Conservation (phyloP, 2,329 filamentous ascomycete species). For the Alternaria conjuncta region DNA sequence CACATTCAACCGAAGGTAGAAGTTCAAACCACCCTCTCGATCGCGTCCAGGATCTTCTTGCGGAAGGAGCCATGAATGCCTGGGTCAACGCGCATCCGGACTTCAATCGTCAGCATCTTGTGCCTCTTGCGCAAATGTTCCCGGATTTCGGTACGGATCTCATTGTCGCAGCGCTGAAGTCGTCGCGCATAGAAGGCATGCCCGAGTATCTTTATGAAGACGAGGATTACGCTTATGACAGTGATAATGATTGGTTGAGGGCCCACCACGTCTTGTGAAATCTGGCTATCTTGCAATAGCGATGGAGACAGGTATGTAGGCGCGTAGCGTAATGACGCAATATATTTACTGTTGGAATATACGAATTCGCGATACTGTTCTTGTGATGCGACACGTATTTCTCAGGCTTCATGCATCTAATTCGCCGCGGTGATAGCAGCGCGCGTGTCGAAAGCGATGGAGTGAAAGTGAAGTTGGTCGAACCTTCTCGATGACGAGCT, state of each 20-base stretch:
- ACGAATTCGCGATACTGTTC: background rate
- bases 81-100: background rate
- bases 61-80: background rate
- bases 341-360: background rate
- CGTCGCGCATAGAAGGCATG: background rate
- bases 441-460: background rate
- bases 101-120: background rate
- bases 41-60: background rate
- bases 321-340: background rate
- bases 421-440: too few species aligned
- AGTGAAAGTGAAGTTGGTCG: conserved; percentile 25
- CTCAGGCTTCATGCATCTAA: background rate
- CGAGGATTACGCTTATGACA: background rate
- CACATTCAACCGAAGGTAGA: background rate
- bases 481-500: conserved; percentile 29
- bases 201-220: background rate
- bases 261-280: background rate
- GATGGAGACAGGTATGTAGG: background rate
- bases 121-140: background rate
- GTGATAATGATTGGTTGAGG: background rate
- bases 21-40: background rate
- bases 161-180: background rate
- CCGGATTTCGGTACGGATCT: background rate
- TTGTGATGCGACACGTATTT: background rate
- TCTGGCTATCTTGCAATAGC: background rate